Percentiles rank a stretch among this genome's conserved stretches.
These are phyloP conservation scores for Zymoseptoria tritici DNA, from an alignment of 2,329 filamentous ascomycete genomes.

Conservation along the genomic window DNA sequence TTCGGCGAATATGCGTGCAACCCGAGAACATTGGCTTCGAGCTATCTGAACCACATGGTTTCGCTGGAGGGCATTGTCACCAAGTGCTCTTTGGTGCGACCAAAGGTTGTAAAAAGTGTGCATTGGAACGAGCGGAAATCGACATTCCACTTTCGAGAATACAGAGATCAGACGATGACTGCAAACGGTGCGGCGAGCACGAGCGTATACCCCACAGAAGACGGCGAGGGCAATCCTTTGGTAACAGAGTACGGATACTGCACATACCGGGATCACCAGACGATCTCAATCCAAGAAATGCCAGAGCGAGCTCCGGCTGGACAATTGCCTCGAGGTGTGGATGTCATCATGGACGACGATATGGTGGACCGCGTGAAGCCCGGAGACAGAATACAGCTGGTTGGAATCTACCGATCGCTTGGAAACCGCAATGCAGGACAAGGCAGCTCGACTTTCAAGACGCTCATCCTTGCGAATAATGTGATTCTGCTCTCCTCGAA, in stretches of 20 bases:
- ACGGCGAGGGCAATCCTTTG: slow-evolving; percentile 86
- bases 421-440: slow-evolving; percentile 89
- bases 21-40: slow-evolving; percentile 80
- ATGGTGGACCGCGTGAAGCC: slow-evolving; percentile 92
- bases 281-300: slow-evolving; percentile 98
- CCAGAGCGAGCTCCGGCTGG: slow-evolving; percentile 91
- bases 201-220: slow-evolving; percentile 89
- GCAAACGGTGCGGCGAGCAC: slow-evolving; percentile 76
- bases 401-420: slow-evolving; percentile 90
- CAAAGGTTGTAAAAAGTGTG: slow-evolving; percentile 96
- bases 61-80: slow-evolving; percentile 97
- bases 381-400: slow-evolving; percentile 89
- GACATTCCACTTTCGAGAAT: slow-evolving; percentile 82
- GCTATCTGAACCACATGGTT: slow-evolving; percentile 91
- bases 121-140: slow-evolving; percentile 87
- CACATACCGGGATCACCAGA: slow-evolving; percentile 94
- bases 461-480: slow-evolving; percentile 87
- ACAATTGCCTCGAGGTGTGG: slow-evolving; percentile 88
- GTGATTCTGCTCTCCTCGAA: slow-evolving; percentile 92
- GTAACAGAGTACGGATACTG: slow-evolving; percentile 94
- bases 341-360: slow-evolving; percentile 95
- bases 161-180: slow-evolving; percentile 95
- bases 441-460: slow-evolving; percentile 91
- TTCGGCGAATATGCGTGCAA: slow-evolving; percentile 95
- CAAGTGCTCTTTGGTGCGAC: slow-evolving; percentile 86